Conservation (phyloP, 768 basidiomycete species). For the Lactarius quietus region DNA sequence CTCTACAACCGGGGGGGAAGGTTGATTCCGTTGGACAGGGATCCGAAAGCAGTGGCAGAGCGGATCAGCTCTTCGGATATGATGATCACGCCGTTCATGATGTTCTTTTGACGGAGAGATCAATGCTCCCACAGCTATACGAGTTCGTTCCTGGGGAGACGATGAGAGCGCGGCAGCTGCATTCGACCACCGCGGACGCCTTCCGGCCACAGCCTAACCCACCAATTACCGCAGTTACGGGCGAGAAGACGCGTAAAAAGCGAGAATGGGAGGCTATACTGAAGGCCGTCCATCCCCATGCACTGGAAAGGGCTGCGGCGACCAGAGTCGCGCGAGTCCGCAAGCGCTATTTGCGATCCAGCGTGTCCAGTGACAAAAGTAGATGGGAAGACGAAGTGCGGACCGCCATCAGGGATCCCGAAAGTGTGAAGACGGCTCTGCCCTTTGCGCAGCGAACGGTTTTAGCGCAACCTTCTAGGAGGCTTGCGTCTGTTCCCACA, state of each 20-base stretch:
- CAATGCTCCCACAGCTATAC: constrained; percentile 67
- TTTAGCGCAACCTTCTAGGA: neutral
- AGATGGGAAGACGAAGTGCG: constrained; percentile 65
- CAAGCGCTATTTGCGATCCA: constrained; percentile 55
- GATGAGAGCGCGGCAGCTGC: constrained; percentile 59
- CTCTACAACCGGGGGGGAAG: constrained; percentile 46
- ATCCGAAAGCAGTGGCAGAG: constrained; percentile 43
- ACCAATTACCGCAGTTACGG: constrained; percentile 52
- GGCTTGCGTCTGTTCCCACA: constrained; percentile 1
- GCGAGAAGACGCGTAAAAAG: constrained; percentile 55
- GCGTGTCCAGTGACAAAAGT: constrained; percentile 43
- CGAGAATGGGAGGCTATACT: constrained; percentile 64
- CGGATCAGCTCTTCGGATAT: constrained; percentile 50
- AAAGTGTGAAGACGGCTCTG: constrained; percentile 45
- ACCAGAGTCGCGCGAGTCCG: constrained; percentile 54
- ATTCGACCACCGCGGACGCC: constrained; percentile 49
- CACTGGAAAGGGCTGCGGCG: constrained; percentile 45
- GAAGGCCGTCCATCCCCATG: constrained; percentile 48
- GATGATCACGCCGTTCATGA: constrained; percentile 56
- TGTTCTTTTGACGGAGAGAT: constrained; percentile 63
- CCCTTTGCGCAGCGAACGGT: constrained; percentile 33
- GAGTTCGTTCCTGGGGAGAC: constrained; percentile 70
- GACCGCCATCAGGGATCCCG: constrained; percentile 53
- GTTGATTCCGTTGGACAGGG: constrained; percentile 42
- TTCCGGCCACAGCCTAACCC: constrained; percentile 43